A percentile compares a stretch with the other conserved stretches of the same genome.
These are phyloP conservation scores for Sporisorium scitamineum DNA, from an alignment of 1,284 basidiomycete species.

Conservation along the genomic window DNA sequence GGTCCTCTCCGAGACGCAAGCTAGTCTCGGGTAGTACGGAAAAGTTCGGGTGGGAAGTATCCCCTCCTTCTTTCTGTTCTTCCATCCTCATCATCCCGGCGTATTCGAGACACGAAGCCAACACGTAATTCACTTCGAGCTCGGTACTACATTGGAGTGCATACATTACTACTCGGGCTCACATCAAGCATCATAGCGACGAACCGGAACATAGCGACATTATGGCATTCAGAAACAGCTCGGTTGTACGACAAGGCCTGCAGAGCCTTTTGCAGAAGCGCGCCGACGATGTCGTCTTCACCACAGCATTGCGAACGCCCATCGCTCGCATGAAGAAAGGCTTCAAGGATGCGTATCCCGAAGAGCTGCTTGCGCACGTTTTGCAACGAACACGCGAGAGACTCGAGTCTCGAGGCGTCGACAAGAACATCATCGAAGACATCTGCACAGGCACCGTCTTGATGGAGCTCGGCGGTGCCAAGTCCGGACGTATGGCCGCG, in stretches of 20 bases:
- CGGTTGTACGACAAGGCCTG: slow-evolving; percentile 44
- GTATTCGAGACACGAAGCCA: neutral
- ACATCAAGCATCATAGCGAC: neutral
- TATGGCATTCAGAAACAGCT: slow-evolving; percentile 55
- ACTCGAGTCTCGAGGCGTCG: slow-evolving; percentile 67
- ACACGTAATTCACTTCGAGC: neutral
- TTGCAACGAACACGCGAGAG: slow-evolving; percentile 63
- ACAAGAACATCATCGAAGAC: slow-evolving; percentile 67
- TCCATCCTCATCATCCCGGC: neutral
- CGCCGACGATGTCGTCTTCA: slow-evolving; percentile 65
- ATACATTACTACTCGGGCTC: neutral
- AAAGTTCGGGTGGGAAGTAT: slow-evolving; percentile 1
- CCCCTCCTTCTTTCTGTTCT: neutral
- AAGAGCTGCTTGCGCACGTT: slow-evolving; percentile 69
- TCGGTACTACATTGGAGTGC: neutral
- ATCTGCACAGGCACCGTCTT: slow-evolving; percentile 70
- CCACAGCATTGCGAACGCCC: slow-evolving; percentile 69
- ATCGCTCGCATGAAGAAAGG: slow-evolving; percentile 69
- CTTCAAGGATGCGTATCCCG: slow-evolving; percentile 66
- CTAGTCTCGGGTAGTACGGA: slow-evolving; percentile 1
- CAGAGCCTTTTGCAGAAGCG: slow-evolving; percentile 58
- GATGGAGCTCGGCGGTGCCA: slow-evolving; percentile 70
- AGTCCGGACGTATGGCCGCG: slow-evolving; percentile 68
- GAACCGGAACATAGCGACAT: neutral
- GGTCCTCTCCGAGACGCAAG: slow-evolving; percentile 12